Percentiles rank a stretch among this genome's conserved stretches.
Conservation (phyloP, 2,329 filamentous ascomycete species). For the Zymoseptoria tritici region DNA sequence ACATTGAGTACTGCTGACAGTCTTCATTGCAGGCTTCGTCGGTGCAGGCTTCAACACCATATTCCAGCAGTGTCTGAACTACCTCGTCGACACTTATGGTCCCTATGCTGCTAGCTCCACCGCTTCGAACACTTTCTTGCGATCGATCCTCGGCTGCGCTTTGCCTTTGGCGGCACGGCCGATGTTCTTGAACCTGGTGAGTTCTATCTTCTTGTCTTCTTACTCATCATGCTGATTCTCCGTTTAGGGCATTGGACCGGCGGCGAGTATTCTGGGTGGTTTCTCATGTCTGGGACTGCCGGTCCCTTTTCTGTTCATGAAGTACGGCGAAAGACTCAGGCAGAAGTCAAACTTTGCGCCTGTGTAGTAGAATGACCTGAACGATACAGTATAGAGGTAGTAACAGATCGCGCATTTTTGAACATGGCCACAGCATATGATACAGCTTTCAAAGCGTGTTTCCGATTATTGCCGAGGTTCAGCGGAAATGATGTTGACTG, state of each 20-base stretch:
- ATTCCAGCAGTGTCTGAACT: slow-evolving; percentile 44
- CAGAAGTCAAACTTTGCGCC: slow-evolving; percentile 33
- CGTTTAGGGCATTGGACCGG: slow-evolving; percentile 35
- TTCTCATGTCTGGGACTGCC: slow-evolving; percentile 35
- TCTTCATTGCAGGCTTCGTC: slow-evolving; percentile 32
- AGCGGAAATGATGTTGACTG: neutral
- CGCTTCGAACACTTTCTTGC: slow-evolving; percentile 44
- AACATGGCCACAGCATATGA: too few relatives aligned
- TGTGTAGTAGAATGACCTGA: neutral
- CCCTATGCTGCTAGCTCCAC: slow-evolving; percentile 43
- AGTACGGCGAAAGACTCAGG: slow-evolving; percentile 34
- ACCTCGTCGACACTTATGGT: slow-evolving; percentile 32
- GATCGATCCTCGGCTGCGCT: slow-evolving; percentile 36
- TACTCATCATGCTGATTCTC: neutral
- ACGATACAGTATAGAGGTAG: neutral
- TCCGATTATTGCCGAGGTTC: neutral
- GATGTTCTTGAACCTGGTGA: slow-evolving; percentile 33
- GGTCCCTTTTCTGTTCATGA: slow-evolving; percentile 42
- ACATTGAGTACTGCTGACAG: neutral
- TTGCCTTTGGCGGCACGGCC: slow-evolving; percentile 32
- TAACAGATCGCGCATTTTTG: neutral
- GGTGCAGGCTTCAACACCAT: slow-evolving; percentile 42
- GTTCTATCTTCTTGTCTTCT: neutral
- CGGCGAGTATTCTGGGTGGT: slow-evolving; percentile 36
- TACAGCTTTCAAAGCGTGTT: neutral